Evolutionary conservation across 176 grass and related monocot genomes (phyloP), one percentile per base, ranked within the genome.

Genomic region (Aegilops bicornis): DNA sequence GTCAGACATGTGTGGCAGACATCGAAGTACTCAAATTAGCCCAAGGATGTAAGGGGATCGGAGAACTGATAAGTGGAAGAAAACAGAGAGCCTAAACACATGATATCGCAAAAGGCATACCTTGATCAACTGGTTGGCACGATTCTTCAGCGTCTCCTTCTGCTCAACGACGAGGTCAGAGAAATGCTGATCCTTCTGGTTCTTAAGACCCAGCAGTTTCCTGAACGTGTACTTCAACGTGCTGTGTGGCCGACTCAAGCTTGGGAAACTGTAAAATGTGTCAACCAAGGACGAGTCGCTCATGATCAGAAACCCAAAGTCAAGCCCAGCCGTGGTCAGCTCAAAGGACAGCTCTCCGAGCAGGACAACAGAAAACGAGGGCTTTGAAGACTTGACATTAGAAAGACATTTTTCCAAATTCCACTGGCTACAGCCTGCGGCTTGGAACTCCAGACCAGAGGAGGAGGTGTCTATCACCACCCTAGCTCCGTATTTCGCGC

Each of bases 401-500:
- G 88, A 86, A 82, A 98, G 61, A 56, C 33, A 80, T 77, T 22
- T 67, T 81, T 94, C 79, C 90, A 99, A 76, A 86, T 99, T 88
- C 92, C 97, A 99, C 23, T 59, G 64, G 47, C 32, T 89, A 67
- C 87, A 89, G 12, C 80, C 89, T 62, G 87, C 72, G 12, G 77
- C 87, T 48, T 94, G 75, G 86, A 93, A 99, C 81, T 99, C 97
- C 66, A 99, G 84, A 36, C 97, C 97, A 39, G 97, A 99, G 80
- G 91, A 99, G 52, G 89, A 99, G 32, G 94, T 93, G 73, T 99
- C 97, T 71, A 99, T 85, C 30, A 96, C 90, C 52, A 99, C 94
- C 86, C 92, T 94, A 32, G 90, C 90, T 84, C 97, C 97, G 79
- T 81, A 91, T 76, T 92, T 87, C 33, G 90, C 94, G 20, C 94